Conservation (phyloP, 768 basidiomycete genomes). For the Kwoniella europaea region DNA sequence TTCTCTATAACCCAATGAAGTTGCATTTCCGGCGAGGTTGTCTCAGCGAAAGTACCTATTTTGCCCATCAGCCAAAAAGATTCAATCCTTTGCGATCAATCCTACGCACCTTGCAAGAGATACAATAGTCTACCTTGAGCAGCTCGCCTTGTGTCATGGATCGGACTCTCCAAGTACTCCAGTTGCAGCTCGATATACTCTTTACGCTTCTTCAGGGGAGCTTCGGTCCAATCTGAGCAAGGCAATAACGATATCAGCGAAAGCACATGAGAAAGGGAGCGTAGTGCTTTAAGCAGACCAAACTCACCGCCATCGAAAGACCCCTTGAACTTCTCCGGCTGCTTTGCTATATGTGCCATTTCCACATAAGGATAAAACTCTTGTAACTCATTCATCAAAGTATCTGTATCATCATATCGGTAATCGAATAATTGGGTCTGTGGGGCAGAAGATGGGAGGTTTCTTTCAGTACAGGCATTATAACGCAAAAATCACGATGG, state of each 20-base stretch:
- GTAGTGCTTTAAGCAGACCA: neutral
- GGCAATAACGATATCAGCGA: neutral
- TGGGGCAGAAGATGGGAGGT: neutral
- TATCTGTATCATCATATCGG: constrained; percentile 94
- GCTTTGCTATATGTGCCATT: constrained; percentile 86
- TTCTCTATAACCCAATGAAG: constrained; percentile 95
- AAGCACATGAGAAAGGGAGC: neutral
- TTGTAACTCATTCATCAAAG: constrained; percentile 91
- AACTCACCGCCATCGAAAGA: constrained; percentile 76
- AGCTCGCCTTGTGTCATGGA: constrained; percentile 80
- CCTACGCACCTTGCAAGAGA: constrained; percentile 78
- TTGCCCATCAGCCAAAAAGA: constrained; percentile 14
- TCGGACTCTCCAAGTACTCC: constrained; percentile 83
- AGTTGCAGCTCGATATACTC: constrained; percentile 78
- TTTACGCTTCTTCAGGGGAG: constrained; percentile 67
- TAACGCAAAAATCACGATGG: neutral
- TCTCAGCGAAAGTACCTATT: constrained; percentile 90
- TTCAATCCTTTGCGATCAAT: neutral
- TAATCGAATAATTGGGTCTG: constrained; percentile 70
- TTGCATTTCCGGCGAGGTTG: constrained; percentile 89
- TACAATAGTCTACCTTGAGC: constrained; percentile 88
- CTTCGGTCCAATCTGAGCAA: constrained; percentile 76
- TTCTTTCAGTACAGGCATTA: neutral
- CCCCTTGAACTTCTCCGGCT: constrained; percentile 83
- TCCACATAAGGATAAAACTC: constrained; percentile 98